Base-by-base conservation (phyloP, 208 protist genomes). In the Crithidia mellificae region DNA sequence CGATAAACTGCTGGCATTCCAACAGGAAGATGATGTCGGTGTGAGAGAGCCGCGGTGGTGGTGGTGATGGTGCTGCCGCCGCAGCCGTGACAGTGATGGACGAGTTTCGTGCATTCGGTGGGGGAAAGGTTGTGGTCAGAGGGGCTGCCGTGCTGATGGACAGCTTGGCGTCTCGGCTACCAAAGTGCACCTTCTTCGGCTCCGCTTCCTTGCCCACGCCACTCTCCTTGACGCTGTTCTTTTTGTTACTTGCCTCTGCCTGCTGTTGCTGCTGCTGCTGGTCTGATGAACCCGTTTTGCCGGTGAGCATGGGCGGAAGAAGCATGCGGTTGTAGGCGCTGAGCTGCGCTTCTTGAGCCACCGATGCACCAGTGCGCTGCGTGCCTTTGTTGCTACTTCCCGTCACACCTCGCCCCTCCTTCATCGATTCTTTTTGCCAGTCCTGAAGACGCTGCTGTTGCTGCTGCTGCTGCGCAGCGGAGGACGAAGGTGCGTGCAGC, bases 1-100 rank as follows among this genome's bases (percentile, higher is more conserved):
- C 72, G 0, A 83, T 67, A 41, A 86, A 86, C 36, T 80, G 77
- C 43, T 78, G 72, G 20, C 57, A 57, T 63, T 83, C 77, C 7
- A 86, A 66, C 46, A 80, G 43, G 38, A 78, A 66, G 7, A 86
- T 34, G n/a, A 86, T 56, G 36, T 83, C 77, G 5, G 72, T 54
- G 44, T 83, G 72, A 7, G 72, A 80, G 17, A 86, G 72, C 20
- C 68, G 64, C 49, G 70, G 68, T 19, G 69, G 70, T 25, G 20
- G 53, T 15, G 24, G 27, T 20, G 20, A 19, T 43, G 6, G 47
- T 6, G 27, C 32, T 15, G 51, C 44, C 0, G 30, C 38, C 2
- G 27, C 32, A 20, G 51, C 44, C 0, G 30, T 39, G 9, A 14
- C 17, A 14, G 44, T n/a, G 49, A 22, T 51, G n/a, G 50, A 36